A percentile compares a stretch with the other conserved stretches of the same genome.
phyloP scores from a whole-genome alignment of 1,284 basidiomycete species.

The Leccinum cinnamomeum region DNA sequence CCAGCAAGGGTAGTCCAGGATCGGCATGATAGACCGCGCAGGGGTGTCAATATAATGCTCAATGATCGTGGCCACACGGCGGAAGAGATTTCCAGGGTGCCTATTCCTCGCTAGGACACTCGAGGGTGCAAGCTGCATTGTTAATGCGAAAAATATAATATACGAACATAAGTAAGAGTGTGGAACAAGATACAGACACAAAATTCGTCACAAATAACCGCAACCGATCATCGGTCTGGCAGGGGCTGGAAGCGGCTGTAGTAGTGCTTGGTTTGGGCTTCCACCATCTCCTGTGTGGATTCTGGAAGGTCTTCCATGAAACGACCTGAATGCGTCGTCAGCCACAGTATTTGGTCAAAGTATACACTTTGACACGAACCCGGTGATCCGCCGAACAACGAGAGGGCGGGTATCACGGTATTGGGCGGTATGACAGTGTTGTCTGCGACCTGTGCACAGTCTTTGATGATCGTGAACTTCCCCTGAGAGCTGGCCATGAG shows the following conservation, averaged over 20 bases:
- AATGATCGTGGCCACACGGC: not conserved
- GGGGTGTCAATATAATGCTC: not conserved
- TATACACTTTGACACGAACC: slow-evolving; percentile 45
- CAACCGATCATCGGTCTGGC: slow-evolving; percentile 30
- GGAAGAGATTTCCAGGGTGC: not conserved
- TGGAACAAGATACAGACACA: slow-evolving; percentile 1
- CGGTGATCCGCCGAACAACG: slow-evolving; percentile 88
- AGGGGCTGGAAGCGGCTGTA: slow-evolving; percentile 65
- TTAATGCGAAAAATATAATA: slow-evolving; percentile 3
- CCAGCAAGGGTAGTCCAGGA: not conserved
- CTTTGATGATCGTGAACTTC: slow-evolving; percentile 96
- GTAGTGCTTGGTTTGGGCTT: slow-evolving; percentile 75
- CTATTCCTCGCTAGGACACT: not conserved
- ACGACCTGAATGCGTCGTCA: slow-evolving; percentile 51
- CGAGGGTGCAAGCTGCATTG: not conserved
- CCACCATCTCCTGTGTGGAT: slow-evolving; percentile 81
- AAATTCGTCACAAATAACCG: not conserved
- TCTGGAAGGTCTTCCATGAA: slow-evolving; percentile 87
- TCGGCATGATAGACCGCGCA: not conserved
- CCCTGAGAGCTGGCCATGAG: slow-evolving; percentile 57
- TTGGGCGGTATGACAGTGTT: slow-evolving; percentile 90
- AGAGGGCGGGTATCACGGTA: slow-evolving; percentile 88
- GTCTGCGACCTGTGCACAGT: slow-evolving; percentile 87
- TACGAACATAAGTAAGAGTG: slow-evolving; percentile 6
- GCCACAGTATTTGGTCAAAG: slow-evolving; percentile 1